phyloP scores from a whole-genome alignment of 2,329 filamentous ascomycete species.

The Ophidiomyces ophidiicola region DNA sequence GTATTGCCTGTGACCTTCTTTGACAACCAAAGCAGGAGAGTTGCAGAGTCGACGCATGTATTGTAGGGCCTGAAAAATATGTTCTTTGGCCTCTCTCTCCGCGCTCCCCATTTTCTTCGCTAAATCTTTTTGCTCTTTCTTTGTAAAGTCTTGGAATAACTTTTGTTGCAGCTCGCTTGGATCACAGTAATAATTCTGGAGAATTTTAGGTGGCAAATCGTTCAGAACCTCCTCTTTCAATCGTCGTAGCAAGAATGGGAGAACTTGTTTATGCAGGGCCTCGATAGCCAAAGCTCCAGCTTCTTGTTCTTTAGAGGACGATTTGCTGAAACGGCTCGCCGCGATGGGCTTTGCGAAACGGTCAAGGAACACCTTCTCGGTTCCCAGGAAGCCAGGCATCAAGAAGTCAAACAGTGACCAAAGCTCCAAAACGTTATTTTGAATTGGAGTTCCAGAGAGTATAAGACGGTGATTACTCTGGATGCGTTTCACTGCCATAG shows the following conservation, averaged over 20 bases:
- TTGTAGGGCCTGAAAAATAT: slow-evolving; percentile 97
- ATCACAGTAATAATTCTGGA: slow-evolving; percentile 99
- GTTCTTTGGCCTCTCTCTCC: slow-evolving; percentile 89
- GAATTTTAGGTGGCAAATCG: slow-evolving; percentile 91
- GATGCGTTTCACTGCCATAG: slow-evolving; percentile 78
- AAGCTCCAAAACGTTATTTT: slow-evolving; percentile 92
- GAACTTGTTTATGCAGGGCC: slow-evolving; percentile 94
- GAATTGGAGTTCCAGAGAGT: slow-evolving; percentile 89
- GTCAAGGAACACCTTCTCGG: slow-evolving; percentile 92
- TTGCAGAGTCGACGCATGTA: slow-evolving; percentile 99
- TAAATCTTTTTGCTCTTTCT: slow-evolving; percentile 81
- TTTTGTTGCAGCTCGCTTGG: slow-evolving; percentile 88
- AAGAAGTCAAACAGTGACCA: slow-evolving; percentile 98
- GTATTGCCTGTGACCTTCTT: slow-evolving; percentile 82
- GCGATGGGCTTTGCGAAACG: slow-evolving; percentile 91
- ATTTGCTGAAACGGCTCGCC: slow-evolving; percentile 88
- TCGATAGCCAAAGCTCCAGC: slow-evolving; percentile 91
- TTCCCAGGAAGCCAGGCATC: slow-evolving; percentile 95
- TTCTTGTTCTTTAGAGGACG: slow-evolving; percentile 96
- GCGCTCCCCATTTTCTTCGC: slow-evolving; percentile 69
- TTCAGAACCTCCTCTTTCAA: slow-evolving; percentile 96
- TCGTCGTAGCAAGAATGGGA: slow-evolving; percentile 89
- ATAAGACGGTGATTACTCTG: slow-evolving; percentile 90
- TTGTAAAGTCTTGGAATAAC: slow-evolving; percentile 91
- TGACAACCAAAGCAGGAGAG: slow-evolving; percentile 90